Base-by-base conservation (phyloP, 2,329 filamentous ascomycete genomes). In the Capronia americana region DNA sequence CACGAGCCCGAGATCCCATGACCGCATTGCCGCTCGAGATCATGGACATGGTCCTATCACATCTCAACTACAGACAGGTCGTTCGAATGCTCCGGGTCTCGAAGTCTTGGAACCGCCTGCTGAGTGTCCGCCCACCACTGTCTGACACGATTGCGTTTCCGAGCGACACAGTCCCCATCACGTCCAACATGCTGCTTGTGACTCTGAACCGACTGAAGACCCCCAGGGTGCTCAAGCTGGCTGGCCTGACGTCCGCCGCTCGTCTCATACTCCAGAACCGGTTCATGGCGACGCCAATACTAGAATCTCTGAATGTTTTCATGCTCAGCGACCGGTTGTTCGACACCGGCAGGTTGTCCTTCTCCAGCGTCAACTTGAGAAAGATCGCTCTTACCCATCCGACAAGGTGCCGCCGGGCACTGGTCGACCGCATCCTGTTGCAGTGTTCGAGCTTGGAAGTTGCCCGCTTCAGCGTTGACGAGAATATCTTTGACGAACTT, bases 21-120 rank as follows among this genome's bases (percentile, higher is more conserved):
- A 79, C 78, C 2, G 71, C 83, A 4, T 74, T 88, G 7, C 86
- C 86, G 0, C 74, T 83, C 1, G 86, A 88, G 71, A 73, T 88
- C 26, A 82, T 82, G 4, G 78, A 81, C 41, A 78, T 84, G 72
- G 76, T 87, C 34, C 46, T 88, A n/a, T 75, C 77, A 10, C 77
- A 84, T 67, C 77, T 88, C n/a, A 75, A 78, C 32, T 86, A 88
- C 73, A 78, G 76, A 57, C 77, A 86, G 61, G 77, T 82, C 59
- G 78, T 84, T 76, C 77, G 74, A 48, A 81, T 84, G 30, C 79
- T 85, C 53, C 80, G 83, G 7, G 86, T 88, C 2, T 87, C 82
- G 44, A 85, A 81, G 74, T 76, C 77, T 56, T 89, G 87, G 87
- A 77, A 80, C 11, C 75, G 73, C n/a, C 82, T 86, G 53, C 77